Conservation (phyloP, 1,284 basidiomycete species). For the Austroboletus sp. region DNA sequence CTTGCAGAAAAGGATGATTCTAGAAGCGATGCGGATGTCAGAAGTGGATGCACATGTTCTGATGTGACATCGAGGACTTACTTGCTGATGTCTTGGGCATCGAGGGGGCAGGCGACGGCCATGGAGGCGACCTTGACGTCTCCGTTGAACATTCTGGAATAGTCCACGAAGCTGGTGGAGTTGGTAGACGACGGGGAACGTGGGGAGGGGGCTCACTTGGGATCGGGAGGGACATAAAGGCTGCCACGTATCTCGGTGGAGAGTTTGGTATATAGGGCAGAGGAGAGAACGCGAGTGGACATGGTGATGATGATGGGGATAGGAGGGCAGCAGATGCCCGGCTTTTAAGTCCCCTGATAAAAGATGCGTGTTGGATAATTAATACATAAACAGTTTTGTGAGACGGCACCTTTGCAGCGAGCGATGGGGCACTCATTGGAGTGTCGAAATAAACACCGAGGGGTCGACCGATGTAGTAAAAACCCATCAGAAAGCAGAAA, state of each 20-base stretch:
- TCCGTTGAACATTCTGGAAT: conserved; percentile 70
- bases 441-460: too few relatives aligned
- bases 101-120: conserved; percentile 61
- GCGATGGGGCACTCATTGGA: too few relatives aligned
- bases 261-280: conserved; percentile 34
- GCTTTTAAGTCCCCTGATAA: conserved; percentile 17
- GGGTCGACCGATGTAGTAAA: too few relatives aligned
- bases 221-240: conserved; percentile 40
- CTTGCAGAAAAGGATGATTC: conserved; percentile 63
- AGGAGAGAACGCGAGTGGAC: conserved; percentile 6
- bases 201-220: conserved; percentile 33
- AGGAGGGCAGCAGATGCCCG: conserved; percentile 2
- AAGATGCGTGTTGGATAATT: too few relatives aligned
- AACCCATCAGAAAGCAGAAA: too few relatives aligned
- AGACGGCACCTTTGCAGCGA: neutral
- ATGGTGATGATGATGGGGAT: conserved; percentile 14
- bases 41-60: conserved; percentile 9
- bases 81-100: conserved; percentile 71
- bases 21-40: conserved; percentile 28
- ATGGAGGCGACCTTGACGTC: conserved; percentile 56
- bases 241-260: conserved; percentile 42
- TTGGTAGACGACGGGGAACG: neutral
- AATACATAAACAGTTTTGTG: conserved; percentile 8
- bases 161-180: conserved; percentile 50
- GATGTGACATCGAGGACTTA: conserved; percentile 31